Base-by-base conservation (phyloP, 2,329 filamentous ascomycete genomes). In the Colletotrichum noveboracense region DNA sequence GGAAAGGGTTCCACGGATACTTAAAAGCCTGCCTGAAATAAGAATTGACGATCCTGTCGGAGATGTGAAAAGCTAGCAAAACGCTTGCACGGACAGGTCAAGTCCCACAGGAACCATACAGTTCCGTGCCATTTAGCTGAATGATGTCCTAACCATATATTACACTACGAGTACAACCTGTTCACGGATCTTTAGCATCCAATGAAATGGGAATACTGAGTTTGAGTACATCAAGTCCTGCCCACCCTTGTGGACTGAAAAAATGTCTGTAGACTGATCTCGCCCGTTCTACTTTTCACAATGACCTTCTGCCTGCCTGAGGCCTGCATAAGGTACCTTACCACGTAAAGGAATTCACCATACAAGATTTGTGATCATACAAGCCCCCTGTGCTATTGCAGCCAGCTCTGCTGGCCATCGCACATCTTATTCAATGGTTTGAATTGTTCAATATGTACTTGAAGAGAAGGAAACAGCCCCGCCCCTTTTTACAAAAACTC, bases 1-100 rank as follows among this genome's bases (percentile, higher is more conserved):
- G 0, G 21, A 21, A 21, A 21, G 10, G n/a, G 43, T 2, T 1
- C n/a, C 12, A 0, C n/a, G 13, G 6, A 13, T 52, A 12, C n/a
- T 1, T 21, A 12, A 21, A 52, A 3, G 43, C n/a, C 10, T 52
- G 43, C n/a, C 43, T 52, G 2, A 7, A n/a, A 52, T 21, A 52
- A 13, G n/a, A 52, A 4, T 7, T 21, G 18, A 1, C 43, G 12
- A 21, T 52, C 10, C 43, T 52, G n/a, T 52, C 6, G 43, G n/a
- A 52, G 43, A 52, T 5, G n/a, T 21, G 6, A 7, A 13, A 48
- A 48, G 10, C 43, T 18, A 13, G n/a, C n/a, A 48, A 10, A n/a
- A 18, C 1, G 1, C 38, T n/a, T 43, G 18, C 3, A 48, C 18
- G 38, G 38, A 43, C 38, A 48, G 9, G 38, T n/a, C 18, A n/a